Percentiles rank a stretch among this genome's conserved stretches.
These are phyloP conservation scores for Hymenoscyphus occultus DNA, from an alignment of 2,329 filamentous ascomycete species.

Conservation along the genomic window DNA sequence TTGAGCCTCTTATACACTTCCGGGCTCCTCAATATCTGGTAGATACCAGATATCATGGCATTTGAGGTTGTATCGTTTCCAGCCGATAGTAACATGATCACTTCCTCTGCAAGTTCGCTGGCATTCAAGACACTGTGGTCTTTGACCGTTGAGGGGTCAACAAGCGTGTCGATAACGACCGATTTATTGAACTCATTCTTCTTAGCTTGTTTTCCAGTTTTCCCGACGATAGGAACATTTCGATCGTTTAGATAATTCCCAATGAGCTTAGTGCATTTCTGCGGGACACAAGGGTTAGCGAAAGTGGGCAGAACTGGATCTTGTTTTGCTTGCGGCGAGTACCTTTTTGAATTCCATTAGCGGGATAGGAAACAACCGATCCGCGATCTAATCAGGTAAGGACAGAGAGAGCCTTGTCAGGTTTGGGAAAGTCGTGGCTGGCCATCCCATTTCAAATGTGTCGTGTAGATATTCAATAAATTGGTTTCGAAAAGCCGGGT, in stretches of 20 bases:
- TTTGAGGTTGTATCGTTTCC: constrained; percentile 6
- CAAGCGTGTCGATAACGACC: constrained; percentile 5
- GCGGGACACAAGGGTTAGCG: not conserved
- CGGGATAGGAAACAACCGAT: not conserved
- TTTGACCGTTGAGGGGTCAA: not conserved
- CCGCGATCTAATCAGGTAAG: not conserved
- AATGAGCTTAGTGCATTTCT: not conserved
- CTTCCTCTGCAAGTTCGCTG: constrained; percentile 6
- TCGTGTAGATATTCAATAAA: constrained; percentile 4
- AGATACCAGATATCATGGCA: constrained; percentile 6
- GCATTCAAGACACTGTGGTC: constrained; percentile 3
- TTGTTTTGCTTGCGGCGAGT: too few relatives aligned
- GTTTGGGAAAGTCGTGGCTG: not conserved
- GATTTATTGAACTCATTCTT: not conserved
- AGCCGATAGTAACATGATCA: constrained; percentile 3
- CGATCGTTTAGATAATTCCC: not conserved
- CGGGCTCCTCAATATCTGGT: not conserved
- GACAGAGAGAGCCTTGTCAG: not conserved
- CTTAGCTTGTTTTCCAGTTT: not conserved
- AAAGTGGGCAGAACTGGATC: too few relatives aligned
- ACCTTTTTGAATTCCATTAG: constrained; percentile 6
- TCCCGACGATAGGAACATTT: not conserved
- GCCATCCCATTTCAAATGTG: constrained; percentile 1
- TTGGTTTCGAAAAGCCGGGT: not conserved
- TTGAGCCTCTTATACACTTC: not conserved